phyloP scores from a whole-genome alignment of 2,329 filamentous ascomycete genomes.

The Diaporthe australafricana region DNA sequence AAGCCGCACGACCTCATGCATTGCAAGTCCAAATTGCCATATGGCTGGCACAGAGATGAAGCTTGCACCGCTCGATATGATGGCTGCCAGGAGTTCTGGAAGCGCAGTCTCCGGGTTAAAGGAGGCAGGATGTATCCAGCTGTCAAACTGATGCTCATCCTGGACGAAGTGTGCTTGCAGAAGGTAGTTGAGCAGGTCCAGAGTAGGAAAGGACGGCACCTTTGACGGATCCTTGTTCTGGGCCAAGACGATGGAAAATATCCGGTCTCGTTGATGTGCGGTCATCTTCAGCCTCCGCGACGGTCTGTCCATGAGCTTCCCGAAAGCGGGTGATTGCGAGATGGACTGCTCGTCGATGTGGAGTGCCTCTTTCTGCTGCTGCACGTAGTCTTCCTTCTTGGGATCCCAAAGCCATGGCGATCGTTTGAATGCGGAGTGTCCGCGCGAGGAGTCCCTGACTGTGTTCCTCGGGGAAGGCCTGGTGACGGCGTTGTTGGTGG shows the following conservation, averaged over 20 bases:
- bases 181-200: slow-evolving; percentile 45
- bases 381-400: slow-evolving; percentile 44
- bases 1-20: slow-evolving; percentile 58
- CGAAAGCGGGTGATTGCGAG: slow-evolving; percentile 37
- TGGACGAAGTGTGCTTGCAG: slow-evolving; percentile 45
- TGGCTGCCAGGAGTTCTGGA: slow-evolving; percentile 42
- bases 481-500: slow-evolving; percentile 41
- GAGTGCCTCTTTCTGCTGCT: slow-evolving; percentile 41
- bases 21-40: slow-evolving; percentile 45
- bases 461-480: slow-evolving; percentile 26
- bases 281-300: slow-evolving; percentile 40
- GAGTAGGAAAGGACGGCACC: slow-evolving; percentile 44
- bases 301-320: slow-evolving; percentile 34
- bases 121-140: slow-evolving; percentile 43
- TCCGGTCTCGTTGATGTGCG: slow-evolving; percentile 39
- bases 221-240: slow-evolving; percentile 40
- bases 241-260: slow-evolving; percentile 44
- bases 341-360: slow-evolving; percentile 42
- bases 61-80: slow-evolving; percentile 42
- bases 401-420: slow-evolving; percentile 51
- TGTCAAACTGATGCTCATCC: slow-evolving; percentile 43
- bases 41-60: slow-evolving; percentile 44
- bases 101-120: slow-evolving; percentile 42
- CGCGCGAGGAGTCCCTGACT: slow-evolving; percentile 43
- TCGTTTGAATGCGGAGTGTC: slow-evolving; percentile 48